Percentiles rank a stretch among this genome's conserved stretches.
Evolutionary conservation across 139 green algal genomes (phyloP).

Genomic region (Yamagishiella unicocca): DNA sequence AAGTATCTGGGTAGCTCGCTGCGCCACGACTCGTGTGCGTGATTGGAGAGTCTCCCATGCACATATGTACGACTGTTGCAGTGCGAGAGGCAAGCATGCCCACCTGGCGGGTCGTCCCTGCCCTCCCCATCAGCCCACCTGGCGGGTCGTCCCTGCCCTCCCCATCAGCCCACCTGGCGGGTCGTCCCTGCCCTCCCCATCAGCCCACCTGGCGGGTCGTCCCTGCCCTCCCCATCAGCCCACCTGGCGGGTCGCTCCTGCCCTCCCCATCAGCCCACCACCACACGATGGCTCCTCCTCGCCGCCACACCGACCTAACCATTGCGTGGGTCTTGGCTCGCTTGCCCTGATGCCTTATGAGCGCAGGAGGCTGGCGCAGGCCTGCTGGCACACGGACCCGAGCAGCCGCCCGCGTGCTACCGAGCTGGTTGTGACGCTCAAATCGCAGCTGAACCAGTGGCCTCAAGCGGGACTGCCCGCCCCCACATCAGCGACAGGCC

Average conservation of each 20-base stretch:
- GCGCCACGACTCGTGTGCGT: too few relatives aligned
- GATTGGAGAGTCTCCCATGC: neutral
- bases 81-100: neutral
- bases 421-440: neutral
- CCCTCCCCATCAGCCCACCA: neutral
- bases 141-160: neutral
- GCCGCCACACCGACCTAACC: too few relatives aligned
- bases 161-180: neutral
- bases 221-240: neutral
- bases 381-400: neutral
- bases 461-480: too few relatives aligned
- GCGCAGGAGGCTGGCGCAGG: constrained; percentile 7
- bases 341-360: too few relatives aligned
- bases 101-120: neutral
- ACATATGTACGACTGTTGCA: neutral
- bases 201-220: neutral
- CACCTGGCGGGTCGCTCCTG: neutral
- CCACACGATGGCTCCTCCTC: neutral
- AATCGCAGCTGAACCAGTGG: neutral
- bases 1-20: too few relatives aligned
- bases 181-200: neutral
- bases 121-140: neutral
- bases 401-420: neutral
- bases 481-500: too few relatives aligned
- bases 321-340: neutral